Evolutionary conservation across 139 green algal genomes (phyloP), one percentile per base, ranked within the genome.

Genomic region (Klebsormidium nitens): DNA sequence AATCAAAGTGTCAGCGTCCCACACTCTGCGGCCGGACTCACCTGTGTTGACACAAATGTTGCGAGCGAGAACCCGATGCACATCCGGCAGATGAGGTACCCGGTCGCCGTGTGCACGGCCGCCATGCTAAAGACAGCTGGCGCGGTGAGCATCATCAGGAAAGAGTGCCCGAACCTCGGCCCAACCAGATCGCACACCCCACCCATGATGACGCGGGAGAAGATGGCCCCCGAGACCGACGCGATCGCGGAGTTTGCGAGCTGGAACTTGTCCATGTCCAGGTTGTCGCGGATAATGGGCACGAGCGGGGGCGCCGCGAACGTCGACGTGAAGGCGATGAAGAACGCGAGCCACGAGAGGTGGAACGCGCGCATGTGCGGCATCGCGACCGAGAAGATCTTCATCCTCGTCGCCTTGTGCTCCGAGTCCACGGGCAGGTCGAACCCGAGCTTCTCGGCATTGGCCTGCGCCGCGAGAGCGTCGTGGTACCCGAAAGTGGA

Each of bases 21-120:
- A n/a, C n/a, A n/a, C n/a, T n/a, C n/a, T n/a, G n/a, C n/a, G n/a
- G n/a, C n/a, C n/a, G n/a, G n/a, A 6, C 32, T 64, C 23, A 91
- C 94, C 81, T 96, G 89, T 82, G 86, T 95, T 42, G 81, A 82
- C 29, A 97, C 91, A 79, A 97, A 96, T 42, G 81, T 83, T 1
- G 85, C 86, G 39, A 96, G 82, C 0, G 71, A 83, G 66, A 89
- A 89, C 35, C 92, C 91, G 59, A 95, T 95, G 76, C 91, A 83
- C 42, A 92, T 78, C 42, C 92, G 85, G 34, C 62, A 76, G 6
- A 78, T 58, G 58, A 92, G 90, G 85, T 91, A 96, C 58, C 81
- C 84, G 1, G 59, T 61, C 26, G 81, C 65, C 60, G 83, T 81
- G 8, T 46, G 84, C 57, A 89, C 81, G 8, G 47, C 14, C 17